phyloP scores from a whole-genome alignment of 257 asterid genomes.

The Solanum peruvianum region DNA sequence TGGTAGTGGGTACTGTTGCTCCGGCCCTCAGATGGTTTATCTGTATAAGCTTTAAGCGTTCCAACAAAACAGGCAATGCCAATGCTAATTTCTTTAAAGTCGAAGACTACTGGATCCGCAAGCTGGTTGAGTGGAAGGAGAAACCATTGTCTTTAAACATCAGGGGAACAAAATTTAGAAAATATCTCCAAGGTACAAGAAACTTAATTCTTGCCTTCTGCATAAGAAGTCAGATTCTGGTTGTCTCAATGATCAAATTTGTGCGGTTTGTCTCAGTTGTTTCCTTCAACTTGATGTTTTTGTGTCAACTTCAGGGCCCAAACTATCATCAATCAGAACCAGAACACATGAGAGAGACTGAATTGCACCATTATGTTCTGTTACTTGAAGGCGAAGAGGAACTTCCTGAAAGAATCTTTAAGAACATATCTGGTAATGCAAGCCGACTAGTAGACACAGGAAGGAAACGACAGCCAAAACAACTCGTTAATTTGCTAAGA shows the following conservation, averaged over 20 bases:
- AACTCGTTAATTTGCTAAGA: slow-evolving; percentile 16
- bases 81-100: neutral
- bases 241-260: slow-evolving; percentile 19
- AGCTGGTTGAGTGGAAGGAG: slow-evolving; percentile 33
- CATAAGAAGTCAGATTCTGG: slow-evolving; percentile 17
- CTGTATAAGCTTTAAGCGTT: neutral
- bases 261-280: slow-evolving; percentile 12
- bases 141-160: slow-evolving; percentile 14
- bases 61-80: neutral
- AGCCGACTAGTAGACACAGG: slow-evolving; percentile 18
- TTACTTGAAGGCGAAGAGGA: slow-evolving; percentile 35
- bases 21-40: slow-evolving; percentile 21
- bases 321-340: slow-evolving; percentile 2
- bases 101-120: slow-evolving; percentile 28
- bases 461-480: slow-evolving; percentile 15
- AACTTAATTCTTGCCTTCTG: slow-evolving; percentile 12
- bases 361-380: slow-evolving; percentile 22
- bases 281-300: slow-evolving; percentile 1
- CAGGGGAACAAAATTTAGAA: slow-evolving; percentile 20
- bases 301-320: neutral
- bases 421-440: slow-evolving; percentile 14
- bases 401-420: slow-evolving; percentile 16
- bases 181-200: slow-evolving; percentile 12
- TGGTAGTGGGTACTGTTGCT: slow-evolving; percentile 20
- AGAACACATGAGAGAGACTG: neutral